These are phyloP conservation scores for Suillus americanus DNA, from an alignment of 768 basidiomycete genomes.

Conservation along the genomic window DNA sequence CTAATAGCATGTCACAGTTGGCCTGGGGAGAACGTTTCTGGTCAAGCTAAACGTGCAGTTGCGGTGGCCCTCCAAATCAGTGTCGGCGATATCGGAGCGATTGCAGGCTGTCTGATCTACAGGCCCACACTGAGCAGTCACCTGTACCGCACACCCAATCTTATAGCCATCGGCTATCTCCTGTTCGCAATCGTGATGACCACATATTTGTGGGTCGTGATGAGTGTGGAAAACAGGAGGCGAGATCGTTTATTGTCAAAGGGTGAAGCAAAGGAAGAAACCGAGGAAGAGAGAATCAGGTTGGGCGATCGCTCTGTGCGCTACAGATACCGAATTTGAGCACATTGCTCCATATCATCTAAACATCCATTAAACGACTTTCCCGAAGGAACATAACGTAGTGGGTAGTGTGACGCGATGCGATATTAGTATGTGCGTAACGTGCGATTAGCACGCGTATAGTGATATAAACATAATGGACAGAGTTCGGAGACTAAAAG, in stretches of 20 bases:
- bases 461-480: constrained; percentile 7
- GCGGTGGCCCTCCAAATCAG: constrained; percentile 65
- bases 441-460: constrained; percentile 1
- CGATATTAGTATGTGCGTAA: constrained; percentile 9
- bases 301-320: constrained; percentile 31
- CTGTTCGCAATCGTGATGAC: constrained; percentile 45
- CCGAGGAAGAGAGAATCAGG: constrained; percentile 21
- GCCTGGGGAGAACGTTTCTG: constrained; percentile 68
- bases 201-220: constrained; percentile 45
- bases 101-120: constrained; percentile 56
- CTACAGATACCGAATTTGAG: constrained; percentile 30
- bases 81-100: constrained; percentile 60
- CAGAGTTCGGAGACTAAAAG: background rate
- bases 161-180: constrained; percentile 60
- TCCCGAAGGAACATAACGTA: constrained; percentile 21
- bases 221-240: constrained; percentile 50
- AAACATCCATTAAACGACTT: constrained; percentile 5
- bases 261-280: constrained; percentile 16
- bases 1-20: constrained; percentile 36
- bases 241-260: constrained; percentile 32
- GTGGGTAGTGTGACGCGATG: constrained; percentile 12
- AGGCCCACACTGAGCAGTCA: constrained; percentile 46
- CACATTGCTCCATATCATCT: background rate
- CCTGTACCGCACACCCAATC: constrained; percentile 53
- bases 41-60: constrained; percentile 64